Evolutionary conservation across 768 basidiomycete species (phyloP).

Genomic region (Agrocybe praecox): DNA sequence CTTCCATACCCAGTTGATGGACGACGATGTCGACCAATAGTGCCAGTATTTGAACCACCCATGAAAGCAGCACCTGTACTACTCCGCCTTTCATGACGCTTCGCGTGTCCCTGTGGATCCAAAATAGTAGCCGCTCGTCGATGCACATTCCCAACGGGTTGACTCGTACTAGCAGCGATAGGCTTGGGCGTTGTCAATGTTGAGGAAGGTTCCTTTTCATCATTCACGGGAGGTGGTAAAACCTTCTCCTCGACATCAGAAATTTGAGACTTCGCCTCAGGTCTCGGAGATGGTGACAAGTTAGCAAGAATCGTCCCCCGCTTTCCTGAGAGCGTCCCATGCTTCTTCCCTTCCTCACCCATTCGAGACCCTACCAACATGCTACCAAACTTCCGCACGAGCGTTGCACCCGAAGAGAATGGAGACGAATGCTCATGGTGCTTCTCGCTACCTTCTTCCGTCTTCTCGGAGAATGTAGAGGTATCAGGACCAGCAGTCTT

Average conservation of each 20-base stretch:
- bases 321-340: conserved; percentile 39
- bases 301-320: conserved; percentile 52
- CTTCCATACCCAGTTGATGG: conserved; percentile 69
- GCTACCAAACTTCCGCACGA: conserved; percentile 80
- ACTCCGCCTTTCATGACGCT: conserved; percentile 73
- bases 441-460: conserved; percentile 34
- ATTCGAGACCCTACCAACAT: conserved; percentile 53
- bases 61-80: conserved; percentile 71
- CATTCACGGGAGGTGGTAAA: conserved; percentile 19
- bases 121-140: conserved; percentile 78
- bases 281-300: conserved; percentile 20
- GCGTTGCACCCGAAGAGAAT: conserved; percentile 63
- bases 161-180: conserved; percentile 48
- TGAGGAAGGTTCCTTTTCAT: conserved; percentile 30
- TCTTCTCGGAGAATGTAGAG: conserved; percentile 50
- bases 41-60: conserved; percentile 43
- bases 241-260: conserved; percentile 27
- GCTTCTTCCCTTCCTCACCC: conserved; percentile 36
- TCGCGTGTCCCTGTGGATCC: conserved; percentile 64
- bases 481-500: conserved; percentile 71
- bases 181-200: conserved; percentile 22
- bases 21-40: conserved; percentile 67
- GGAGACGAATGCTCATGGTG: conserved; percentile 33
- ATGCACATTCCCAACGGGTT: conserved; percentile 62
- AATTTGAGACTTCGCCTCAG: conserved; percentile 27